A percentile compares a stretch with the other conserved stretches of the same genome.
Conservation (phyloP, 768 basidiomycete species). For the Suillus occidentalis region DNA sequence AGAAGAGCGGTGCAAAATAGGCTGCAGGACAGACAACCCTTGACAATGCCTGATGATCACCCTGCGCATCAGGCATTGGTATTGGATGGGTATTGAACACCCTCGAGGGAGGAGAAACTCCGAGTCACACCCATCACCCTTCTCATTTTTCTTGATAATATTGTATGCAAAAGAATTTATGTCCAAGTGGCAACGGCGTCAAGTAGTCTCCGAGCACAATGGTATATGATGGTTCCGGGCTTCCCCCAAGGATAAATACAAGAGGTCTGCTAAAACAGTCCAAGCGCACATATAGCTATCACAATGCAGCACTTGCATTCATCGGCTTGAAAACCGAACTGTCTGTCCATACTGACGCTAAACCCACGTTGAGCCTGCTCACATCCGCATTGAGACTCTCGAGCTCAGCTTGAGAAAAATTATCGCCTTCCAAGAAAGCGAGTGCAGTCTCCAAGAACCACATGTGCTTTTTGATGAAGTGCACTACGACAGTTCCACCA, state of each 20-base stretch:
- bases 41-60: constrained; percentile 30
- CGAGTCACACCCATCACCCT: not conserved
- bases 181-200: not conserved
- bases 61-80: constrained; percentile 10
- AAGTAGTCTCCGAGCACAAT: not conserved
- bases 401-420: constrained; percentile 52
- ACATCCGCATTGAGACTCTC: constrained; percentile 16
- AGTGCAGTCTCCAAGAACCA: constrained; percentile 96
- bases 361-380: constrained; percentile 19
- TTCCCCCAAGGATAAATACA: constrained; percentile 1
- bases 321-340: constrained; percentile 18
- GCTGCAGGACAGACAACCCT: constrained; percentile 36
- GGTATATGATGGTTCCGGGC: not conserved
- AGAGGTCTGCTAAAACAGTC: not conserved
- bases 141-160: not conserved
- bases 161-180: not conserved
- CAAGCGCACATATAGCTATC: not conserved
- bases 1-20: constrained; percentile 52
- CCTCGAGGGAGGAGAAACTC: not conserved
- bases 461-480: constrained; percentile 95
- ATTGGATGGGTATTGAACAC: constrained; percentile 30
- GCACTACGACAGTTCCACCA: constrained; percentile 93
- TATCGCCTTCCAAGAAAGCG: constrained; percentile 80
- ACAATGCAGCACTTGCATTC: constrained; percentile 14
- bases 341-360: constrained; percentile 33